Evolutionary conservation across 2,329 filamentous ascomycete genomes (phyloP).

Genomic region (Aplosporella prunicola): DNA sequence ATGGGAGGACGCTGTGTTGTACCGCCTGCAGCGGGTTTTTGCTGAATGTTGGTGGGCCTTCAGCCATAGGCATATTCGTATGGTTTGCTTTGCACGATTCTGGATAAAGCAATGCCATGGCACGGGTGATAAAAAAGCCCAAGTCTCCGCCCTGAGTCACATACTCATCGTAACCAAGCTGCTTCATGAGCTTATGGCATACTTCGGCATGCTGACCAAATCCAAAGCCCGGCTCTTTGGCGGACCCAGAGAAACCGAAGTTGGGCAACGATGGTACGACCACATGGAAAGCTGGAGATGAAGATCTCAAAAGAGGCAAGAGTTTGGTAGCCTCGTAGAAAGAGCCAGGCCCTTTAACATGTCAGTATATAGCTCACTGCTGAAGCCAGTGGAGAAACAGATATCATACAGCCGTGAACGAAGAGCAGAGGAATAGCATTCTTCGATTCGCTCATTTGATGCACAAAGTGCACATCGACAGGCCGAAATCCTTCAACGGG

Average conservation of each 20-base stretch:
- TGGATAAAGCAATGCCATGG: constrained; percentile 52
- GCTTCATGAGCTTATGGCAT: constrained; percentile 58
- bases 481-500: constrained; percentile 49
- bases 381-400: not conserved
- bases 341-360: constrained; percentile 51
- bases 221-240: constrained; percentile 47
- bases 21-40: constrained; percentile 49
- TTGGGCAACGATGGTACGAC: constrained; percentile 48
- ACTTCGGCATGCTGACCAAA: constrained; percentile 54
- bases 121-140: constrained; percentile 57
- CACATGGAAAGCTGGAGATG: constrained; percentile 42
- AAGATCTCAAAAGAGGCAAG: constrained; percentile 37
- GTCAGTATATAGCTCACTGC: not conserved
- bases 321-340: constrained; percentile 59
- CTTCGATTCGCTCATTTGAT: constrained; percentile 42
- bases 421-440: constrained; percentile 57
- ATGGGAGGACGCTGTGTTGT: constrained; percentile 46
- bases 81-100: constrained; percentile 50
- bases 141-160: constrained; percentile 54
- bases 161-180: constrained; percentile 56
- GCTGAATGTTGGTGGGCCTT: constrained; percentile 38
- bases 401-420: constrained; percentile 49
- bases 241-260: constrained; percentile 44
- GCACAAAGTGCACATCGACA: constrained; percentile 55
- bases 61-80: constrained; percentile 47